These are phyloP conservation scores for Chalciporus piperatus DNA, from an alignment of 768 basidiomycete genomes.

Conservation along the genomic window DNA sequence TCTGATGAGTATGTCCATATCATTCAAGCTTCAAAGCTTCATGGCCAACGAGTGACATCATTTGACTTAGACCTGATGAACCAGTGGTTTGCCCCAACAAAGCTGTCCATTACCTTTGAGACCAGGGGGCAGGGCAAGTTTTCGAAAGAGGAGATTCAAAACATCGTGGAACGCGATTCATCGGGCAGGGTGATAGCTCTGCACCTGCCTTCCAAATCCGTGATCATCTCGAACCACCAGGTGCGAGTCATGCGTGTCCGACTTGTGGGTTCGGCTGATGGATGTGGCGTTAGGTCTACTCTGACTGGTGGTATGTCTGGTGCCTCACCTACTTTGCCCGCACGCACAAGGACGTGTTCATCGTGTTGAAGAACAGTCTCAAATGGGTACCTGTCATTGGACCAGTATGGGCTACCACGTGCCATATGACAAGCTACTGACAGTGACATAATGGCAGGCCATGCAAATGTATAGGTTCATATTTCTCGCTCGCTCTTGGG, in stretches of 20 bases:
- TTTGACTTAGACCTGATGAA: constrained; percentile 62
- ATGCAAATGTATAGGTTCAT: constrained; percentile 97
- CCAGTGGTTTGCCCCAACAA: constrained; percentile 80
- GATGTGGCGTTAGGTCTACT: constrained; percentile 51
- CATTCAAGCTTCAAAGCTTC: neutral
- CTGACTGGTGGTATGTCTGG: constrained; percentile 91
- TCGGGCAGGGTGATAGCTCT: constrained; percentile 58
- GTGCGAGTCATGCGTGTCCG: constrained; percentile 37
- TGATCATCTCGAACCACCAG: constrained; percentile 93
- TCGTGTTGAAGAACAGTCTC: constrained; percentile 89
- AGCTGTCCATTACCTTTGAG: constrained; percentile 70
- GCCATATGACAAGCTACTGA: constrained; percentile 6
- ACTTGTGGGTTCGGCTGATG: constrained; percentile 4
- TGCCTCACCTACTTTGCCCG: constrained; percentile 71
- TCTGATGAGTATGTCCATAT: constrained; percentile 57
- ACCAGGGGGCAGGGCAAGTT: constrained; percentile 63
- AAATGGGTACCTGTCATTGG: constrained; percentile 85
- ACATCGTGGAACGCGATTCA: constrained; percentile 53
- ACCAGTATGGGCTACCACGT: constrained; percentile 56
- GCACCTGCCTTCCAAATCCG: constrained; percentile 72
- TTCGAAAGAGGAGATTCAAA: constrained; percentile 54
- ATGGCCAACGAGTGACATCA: neutral
- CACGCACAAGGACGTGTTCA: constrained; percentile 73
- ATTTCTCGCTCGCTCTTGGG: constrained; percentile 90
- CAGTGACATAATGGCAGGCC: constrained; percentile 41